phyloP scores from a whole-genome alignment of 1,284 basidiomycete species.

The Hemileia vastatrix region DNA sequence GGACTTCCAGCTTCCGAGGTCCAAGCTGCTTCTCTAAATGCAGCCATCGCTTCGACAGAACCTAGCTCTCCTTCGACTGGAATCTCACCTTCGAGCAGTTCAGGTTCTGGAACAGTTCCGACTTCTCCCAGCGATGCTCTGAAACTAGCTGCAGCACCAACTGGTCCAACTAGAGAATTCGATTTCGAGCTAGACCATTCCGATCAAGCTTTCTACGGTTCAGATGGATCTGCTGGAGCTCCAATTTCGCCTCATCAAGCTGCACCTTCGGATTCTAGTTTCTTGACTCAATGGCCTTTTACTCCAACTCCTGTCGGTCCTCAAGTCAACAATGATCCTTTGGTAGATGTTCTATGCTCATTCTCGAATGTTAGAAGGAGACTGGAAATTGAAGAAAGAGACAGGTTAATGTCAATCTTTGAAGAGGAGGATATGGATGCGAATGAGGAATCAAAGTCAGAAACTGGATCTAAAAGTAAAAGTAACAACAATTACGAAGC shows the following conservation, averaged over 20 bases:
- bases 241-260: not conserved
- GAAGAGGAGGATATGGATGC: not conserved
- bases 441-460: not conserved
- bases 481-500: no score
- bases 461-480: not conserved
- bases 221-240: not conserved
- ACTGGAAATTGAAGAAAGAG: constrained; percentile 30
- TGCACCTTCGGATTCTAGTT: not conserved
- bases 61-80: no score
- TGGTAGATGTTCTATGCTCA: constrained; percentile 34
- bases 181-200: not conserved
- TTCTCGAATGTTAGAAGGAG: constrained; percentile 35
- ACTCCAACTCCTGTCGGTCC: not conserved
- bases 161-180: not conserved
- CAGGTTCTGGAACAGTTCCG: no score
- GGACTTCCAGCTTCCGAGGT: not conserved
- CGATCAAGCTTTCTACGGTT: not conserved
- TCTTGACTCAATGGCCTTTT: not conserved
- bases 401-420: not conserved
- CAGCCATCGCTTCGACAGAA: no score
- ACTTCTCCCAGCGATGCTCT: no score
- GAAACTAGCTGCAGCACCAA: no score
- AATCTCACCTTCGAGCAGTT: no score
- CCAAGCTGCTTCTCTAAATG: no score
- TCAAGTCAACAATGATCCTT: constrained; percentile 19